phyloP scores from a whole-genome alignment of 164 flowering plant genomes.

The Tetrastigma voinierianum region DNA sequence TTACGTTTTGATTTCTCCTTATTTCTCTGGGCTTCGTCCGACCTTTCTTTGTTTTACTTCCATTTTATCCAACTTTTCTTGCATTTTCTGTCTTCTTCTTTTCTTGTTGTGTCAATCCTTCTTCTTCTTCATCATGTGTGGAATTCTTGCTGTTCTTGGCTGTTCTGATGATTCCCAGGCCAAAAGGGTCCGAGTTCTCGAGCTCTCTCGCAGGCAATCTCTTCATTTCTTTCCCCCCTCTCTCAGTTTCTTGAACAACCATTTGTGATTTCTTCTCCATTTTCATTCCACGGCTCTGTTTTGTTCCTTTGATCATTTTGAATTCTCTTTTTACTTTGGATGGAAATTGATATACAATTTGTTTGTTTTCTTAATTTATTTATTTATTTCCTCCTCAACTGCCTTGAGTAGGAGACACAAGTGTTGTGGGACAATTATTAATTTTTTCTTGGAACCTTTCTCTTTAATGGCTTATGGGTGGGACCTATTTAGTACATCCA shows the following conservation, averaged over 20 bases:
- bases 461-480: no score
- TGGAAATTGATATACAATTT: no score
- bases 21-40: background rate
- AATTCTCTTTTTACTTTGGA: no score
- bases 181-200: slow-evolving; percentile 73
- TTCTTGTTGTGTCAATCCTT: background rate
- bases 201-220: slow-evolving; percentile 81
- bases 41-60: background rate
- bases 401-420: no score
- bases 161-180: slow-evolving; percentile 82
- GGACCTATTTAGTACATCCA: no score
- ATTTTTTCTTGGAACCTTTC: no score
- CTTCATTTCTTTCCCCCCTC: background rate
- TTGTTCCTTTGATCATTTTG: no score
- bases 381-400: no score
- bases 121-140: slow-evolving; percentile 52
- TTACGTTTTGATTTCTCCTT: background rate
- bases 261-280: slow-evolving; percentile 2
- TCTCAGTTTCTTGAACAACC: background rate
- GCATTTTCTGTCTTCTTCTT: background rate
- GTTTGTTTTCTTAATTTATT: no score
- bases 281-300: background rate
- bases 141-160: slow-evolving; percentile 78
- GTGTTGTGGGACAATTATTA: no score
- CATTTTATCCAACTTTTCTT: background rate